Conservation (phyloP, 208 protist genomes). For the Wallacemonas sp. region DNA sequence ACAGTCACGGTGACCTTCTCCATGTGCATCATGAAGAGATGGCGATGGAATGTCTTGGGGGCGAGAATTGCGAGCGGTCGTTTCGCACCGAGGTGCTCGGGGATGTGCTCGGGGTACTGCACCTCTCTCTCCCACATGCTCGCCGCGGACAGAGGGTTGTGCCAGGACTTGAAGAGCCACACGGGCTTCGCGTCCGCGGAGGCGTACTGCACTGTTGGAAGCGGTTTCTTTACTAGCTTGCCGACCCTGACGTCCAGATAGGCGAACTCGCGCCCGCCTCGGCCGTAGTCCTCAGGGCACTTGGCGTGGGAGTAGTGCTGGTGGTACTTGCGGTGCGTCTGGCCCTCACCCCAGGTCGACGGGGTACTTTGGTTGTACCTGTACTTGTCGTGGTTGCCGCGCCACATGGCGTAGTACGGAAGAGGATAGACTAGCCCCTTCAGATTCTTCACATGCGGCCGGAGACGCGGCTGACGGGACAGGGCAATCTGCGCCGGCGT, state of each 20-base stretch:
- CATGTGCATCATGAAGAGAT: constrained; percentile 90
- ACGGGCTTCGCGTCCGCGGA: constrained; percentile 60
- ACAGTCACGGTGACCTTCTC: constrained; percentile 86
- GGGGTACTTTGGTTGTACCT: constrained; percentile 79
- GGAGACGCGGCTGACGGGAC: constrained; percentile 78
- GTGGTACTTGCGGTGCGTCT: constrained; percentile 79
- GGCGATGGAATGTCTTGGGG: constrained; percentile 73
- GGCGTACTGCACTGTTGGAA: constrained; percentile 88
- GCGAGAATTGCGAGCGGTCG: constrained; percentile 81
- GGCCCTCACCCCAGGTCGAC: constrained; percentile 80
- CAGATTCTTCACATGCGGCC: constrained; percentile 61
- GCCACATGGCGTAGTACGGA: constrained; percentile 90
- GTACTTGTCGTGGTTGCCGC: constrained; percentile 89
- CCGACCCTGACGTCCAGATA: constrained; percentile 73
- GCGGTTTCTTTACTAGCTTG: constrained; percentile 76
- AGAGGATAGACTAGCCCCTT: constrained; percentile 84
- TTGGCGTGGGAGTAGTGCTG: constrained; percentile 91
- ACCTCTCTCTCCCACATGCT: constrained; percentile 91
- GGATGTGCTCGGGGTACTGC: constrained; percentile 88
- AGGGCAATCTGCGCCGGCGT: constrained; percentile 67
- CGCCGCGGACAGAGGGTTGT: constrained; percentile 70
- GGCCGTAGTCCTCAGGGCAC: constrained; percentile 88
- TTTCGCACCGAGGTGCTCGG: constrained; percentile 84
- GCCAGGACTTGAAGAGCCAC: constrained; percentile 93
- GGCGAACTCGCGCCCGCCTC: constrained; percentile 82